Percentiles rank a stretch among this genome's conserved stretches.
Conservation (phyloP, 1,139 yeast genomes). For the Pneumocystis murina region DNA sequence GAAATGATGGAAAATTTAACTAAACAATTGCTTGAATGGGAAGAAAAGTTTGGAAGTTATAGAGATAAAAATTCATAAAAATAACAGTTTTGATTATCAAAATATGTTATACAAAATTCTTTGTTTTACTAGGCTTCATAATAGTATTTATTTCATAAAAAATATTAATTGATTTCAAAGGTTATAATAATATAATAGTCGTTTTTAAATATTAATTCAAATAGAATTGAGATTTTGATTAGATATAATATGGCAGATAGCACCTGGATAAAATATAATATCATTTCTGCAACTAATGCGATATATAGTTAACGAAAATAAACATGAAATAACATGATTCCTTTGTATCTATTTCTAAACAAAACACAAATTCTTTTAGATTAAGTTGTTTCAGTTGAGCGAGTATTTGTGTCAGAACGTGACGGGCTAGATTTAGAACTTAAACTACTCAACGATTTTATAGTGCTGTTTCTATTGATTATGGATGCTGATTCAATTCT, state of each 20-base stretch:
- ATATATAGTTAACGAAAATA: background rate
- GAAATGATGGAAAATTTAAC: slow-evolving; percentile 56
- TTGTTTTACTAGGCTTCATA: background rate
- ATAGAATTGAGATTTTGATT: background rate
- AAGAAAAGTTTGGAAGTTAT: slow-evolving; percentile 44
- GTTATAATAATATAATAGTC: background rate
- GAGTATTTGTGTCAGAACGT: background rate
- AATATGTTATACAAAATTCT: background rate
- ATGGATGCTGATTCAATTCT: background rate
- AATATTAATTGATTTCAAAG: background rate
- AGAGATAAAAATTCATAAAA: background rate
- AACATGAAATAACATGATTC: background rate
- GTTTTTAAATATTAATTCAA: background rate
- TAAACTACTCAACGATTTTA: background rate
- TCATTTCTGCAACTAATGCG: background rate
- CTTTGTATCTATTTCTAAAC: background rate
- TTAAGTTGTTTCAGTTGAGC: background rate
- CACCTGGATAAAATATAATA: background rate
- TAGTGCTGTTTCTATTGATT: background rate
- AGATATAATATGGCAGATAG: background rate
- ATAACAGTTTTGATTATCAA: background rate
- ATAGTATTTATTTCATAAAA: background rate
- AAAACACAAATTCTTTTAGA: background rate
- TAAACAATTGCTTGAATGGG: slow-evolving; percentile 59
- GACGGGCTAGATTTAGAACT: background rate